phyloP scores from a whole-genome alignment of 2,329 filamentous ascomycete species.

The Verticillium nonalfalfae region DNA sequence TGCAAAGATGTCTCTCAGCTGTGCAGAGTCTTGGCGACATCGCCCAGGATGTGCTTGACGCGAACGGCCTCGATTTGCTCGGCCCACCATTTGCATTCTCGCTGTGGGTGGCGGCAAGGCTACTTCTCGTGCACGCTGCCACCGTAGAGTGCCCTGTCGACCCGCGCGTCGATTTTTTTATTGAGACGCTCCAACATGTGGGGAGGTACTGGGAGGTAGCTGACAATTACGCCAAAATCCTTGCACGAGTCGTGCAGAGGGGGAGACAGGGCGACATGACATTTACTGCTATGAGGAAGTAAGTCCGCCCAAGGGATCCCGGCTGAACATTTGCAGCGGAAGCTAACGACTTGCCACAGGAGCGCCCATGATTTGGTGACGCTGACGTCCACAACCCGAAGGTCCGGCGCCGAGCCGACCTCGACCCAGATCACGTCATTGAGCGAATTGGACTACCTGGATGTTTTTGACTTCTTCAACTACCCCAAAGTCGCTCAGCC shows the following conservation, averaged over 20 bases:
- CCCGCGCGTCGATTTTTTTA: conserved; percentile 33
- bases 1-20: conserved; percentile 36
- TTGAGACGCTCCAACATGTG: conserved; percentile 32
- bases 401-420: conserved; percentile 28
- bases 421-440: conserved; percentile 30
- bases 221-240: conserved; percentile 32
- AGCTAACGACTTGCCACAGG: conserved; percentile 15
- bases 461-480: conserved; percentile 39
- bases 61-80: conserved; percentile 32
- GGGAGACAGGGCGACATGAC: conserved; percentile 26
- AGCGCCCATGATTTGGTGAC: conserved; percentile 31
- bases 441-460: conserved; percentile 34
- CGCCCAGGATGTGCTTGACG: conserved; percentile 34
- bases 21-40: conserved; percentile 37
- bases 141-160: conserved; percentile 28
- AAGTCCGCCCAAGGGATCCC: conserved; percentile 5
- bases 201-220: conserved; percentile 38
- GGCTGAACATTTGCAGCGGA: background rate
- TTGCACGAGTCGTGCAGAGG: conserved; percentile 29
- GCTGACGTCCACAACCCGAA: conserved; percentile 26
- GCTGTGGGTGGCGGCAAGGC: conserved; percentile 33
- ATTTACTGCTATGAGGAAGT: conserved; percentile 34
- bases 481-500: conserved; percentile 26
- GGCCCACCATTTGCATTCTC: conserved; percentile 38
- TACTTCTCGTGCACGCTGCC: conserved; percentile 34